phyloP scores from a whole-genome alignment of 2,329 filamentous ascomycete genomes.

The Phaeosphaeria sp. region DNA sequence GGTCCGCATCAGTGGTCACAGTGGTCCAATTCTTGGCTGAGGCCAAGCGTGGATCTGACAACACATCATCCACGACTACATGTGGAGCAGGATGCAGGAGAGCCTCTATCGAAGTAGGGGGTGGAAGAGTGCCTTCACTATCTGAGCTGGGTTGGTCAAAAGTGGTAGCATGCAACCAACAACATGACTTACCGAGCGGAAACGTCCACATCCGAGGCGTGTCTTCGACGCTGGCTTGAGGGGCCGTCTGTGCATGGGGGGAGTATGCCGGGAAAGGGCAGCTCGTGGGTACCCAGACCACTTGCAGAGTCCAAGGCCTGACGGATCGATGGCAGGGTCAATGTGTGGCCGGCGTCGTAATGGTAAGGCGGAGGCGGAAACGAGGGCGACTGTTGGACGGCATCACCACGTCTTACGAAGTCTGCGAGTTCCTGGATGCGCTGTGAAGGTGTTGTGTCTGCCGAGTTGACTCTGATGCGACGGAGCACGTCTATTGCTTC shows the following conservation, averaged over 20 bases:
- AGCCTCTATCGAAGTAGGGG: conserved; percentile 29
- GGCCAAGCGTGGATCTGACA: conserved; percentile 25
- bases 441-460: conserved; percentile 23
- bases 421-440: conserved; percentile 37
- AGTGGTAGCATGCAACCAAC: conserved; percentile 8
- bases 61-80: conserved; percentile 7
- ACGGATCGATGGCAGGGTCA: conserved; percentile 39
- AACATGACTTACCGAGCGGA: conserved; percentile 33
- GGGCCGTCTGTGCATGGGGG: conserved; percentile 27
- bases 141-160: conserved; percentile 44
- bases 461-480: conserved; percentile 30
- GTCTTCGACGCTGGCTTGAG: conserved; percentile 30
- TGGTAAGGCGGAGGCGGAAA: conserved; percentile 5
- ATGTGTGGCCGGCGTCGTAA: conserved; percentile 9
- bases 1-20: conserved; percentile 23
- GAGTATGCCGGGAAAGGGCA: conserved; percentile 24
- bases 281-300: conserved; percentile 13
- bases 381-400: conserved; percentile 8
- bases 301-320: conserved; percentile 32
- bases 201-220: conserved; percentile 30
- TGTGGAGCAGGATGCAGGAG: conserved; percentile 21
- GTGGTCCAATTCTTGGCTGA: conserved; percentile 32
- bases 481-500: conserved; percentile 37
- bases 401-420: conserved; percentile 29
- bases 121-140: conserved; percentile 20